Base-by-base conservation (phyloP, 768 basidiomycete species). In the Tulasnella sp. region DNA sequence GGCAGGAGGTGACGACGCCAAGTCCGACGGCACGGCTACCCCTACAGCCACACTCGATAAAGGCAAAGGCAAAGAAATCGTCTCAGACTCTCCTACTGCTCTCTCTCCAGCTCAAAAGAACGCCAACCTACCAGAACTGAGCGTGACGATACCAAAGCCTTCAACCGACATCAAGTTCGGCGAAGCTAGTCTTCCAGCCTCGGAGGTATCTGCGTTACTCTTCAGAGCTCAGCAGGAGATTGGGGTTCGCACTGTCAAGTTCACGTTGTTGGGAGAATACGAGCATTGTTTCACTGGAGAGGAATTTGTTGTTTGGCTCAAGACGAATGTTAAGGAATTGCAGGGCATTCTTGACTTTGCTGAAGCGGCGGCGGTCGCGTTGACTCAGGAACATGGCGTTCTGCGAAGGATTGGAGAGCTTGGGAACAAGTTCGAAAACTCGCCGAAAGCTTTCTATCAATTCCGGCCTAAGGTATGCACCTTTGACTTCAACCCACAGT, bases 221-320 rank as follows among this genome's bases (percentile, higher is more conserved):
- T 87, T 88, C 2, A 90, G 91, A 73, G 95, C 96, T 52, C 91
- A 91, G 46, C 86, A 87, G 0, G 92, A 94, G 82, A 86, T 96
- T n/a, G 90, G 89, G 24, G 86, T 95, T 40, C 89, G 91, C 44
- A 86, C 92, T 9, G 88, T 96, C 40, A 91, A 92, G 48, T 90
- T 95, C 86, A 92, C 95, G 0, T 86, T 96, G 19, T 83, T 96
- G 16, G 94, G 94, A 71, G 94, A 95, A 86, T 96, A 96, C 81
- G 88, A 91, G 39, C 92, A 94, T 79, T 92, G 93, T 80, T 97
- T 97, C 85, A 91, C 91, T 21, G 96, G 96, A 39, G 95, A 95
- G 58, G 96, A 97, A 81, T 92, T 98, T 81, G 93, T 92, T 12
- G 88, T 89, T 6, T 98, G 95, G 95, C 85, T 98, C 78, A 90